Percentiles rank a stretch among this genome's conserved stretches.
phyloP scores from a whole-genome alignment of 495 filamentous ascomycete genomes.

The Trichoderma erinaceum region DNA sequence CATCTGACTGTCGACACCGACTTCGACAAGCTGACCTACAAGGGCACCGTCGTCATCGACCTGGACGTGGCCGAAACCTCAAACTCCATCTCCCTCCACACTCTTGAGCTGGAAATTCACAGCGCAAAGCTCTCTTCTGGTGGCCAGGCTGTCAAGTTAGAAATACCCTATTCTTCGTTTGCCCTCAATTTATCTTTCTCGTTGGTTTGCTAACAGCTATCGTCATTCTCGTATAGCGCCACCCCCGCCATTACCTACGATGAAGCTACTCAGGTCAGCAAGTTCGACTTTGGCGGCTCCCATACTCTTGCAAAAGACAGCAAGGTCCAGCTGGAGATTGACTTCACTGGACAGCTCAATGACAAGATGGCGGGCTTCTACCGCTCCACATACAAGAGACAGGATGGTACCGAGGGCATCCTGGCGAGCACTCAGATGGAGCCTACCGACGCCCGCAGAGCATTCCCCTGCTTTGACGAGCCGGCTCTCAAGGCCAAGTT shows the following conservation, averaged over 20 bases:
- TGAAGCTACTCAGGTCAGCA: constrained; percentile 69
- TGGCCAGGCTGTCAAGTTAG: constrained; percentile 18
- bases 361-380: constrained; percentile 96
- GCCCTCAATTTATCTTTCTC: background rate
- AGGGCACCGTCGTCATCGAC: constrained; percentile 62
- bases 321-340: constrained; percentile 60
- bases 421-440: constrained; percentile 98
- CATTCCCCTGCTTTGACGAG: constrained; percentile 97
- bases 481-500: constrained; percentile 96
- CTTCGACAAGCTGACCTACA: constrained; percentile 69
- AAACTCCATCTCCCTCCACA: constrained; percentile 70
- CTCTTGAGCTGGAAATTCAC: constrained; percentile 56
- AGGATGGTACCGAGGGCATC: constrained; percentile 72
- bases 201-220: constrained; percentile 28
- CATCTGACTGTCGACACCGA: constrained; percentile 76
- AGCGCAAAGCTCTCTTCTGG: constrained; percentile 43
- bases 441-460: constrained; percentile 85
- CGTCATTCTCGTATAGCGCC: background rate
- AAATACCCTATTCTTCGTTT: background rate
- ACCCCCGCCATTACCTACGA: constrained; percentile 67
- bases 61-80: constrained; percentile 55
- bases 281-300: constrained; percentile 54
- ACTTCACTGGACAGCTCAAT: constrained; percentile 83
- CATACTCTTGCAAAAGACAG: constrained; percentile 56
- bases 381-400: constrained; percentile 87